Base-by-base conservation (phyloP, 2,329 filamentous ascomycete species). In the Leptographium procerum region DNA sequence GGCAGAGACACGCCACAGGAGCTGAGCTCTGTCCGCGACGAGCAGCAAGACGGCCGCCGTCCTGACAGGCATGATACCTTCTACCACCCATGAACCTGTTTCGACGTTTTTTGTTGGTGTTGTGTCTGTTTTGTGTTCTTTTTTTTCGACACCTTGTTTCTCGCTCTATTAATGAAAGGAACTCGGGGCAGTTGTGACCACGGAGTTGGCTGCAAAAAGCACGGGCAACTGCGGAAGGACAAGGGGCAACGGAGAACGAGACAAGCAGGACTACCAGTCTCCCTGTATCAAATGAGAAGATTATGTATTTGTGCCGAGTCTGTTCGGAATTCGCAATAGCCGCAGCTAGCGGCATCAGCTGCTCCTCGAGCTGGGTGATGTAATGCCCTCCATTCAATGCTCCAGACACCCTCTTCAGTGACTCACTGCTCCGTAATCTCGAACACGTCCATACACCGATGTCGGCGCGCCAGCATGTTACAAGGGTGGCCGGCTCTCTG, bases 31-130 rank as follows among this genome's bases (percentile, higher is more conserved):
- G 50, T 34, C 13, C 48, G 7, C 10, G 55, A 52, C 14, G n/a
- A 22, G 13, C 50, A 34, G 40, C 61, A 47, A 22, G 16, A 43
- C n/a, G 50, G 29, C 26, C 52, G 54, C n/a, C 33, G 19, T 33
- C 14, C 19, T 4, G 33, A 22, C 31, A 53, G 43, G 19, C 59
- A 62, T 45, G 50, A 56, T 1, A 62, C 61, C 8, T 62, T 58
- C 31, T 62, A 63, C 43, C 58, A 63, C n/a, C 58, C 48, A 53
- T 52, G 51, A 53, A n/a, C 14, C 22, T 16, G 8, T 29, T 50
- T 19, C 14, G 40, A 33, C 10, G 31, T 33, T 5, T 10, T 33
- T 33, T 10, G 5, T 10, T 10, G 31, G 31, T 4, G 16, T 43
- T n/a, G 5, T n/a, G 40, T 43, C 19, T 36, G 34, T 3, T 36